phyloP scores from a whole-genome alignment of 805 yeast species.

The Nakazawaea ambrosiae region DNA sequence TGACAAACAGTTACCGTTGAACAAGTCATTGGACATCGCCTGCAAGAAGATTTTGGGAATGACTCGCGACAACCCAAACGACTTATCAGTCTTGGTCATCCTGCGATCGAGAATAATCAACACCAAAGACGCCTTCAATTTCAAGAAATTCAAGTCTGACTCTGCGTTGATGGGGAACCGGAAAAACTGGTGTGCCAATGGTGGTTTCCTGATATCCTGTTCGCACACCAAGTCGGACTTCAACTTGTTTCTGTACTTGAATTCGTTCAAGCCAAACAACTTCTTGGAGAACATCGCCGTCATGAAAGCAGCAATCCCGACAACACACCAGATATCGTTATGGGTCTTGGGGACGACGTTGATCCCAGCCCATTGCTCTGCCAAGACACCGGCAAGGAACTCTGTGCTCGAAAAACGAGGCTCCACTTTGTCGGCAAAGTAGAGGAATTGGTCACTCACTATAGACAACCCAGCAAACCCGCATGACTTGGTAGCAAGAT shows the following conservation, averaged over 20 bases:
- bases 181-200: constrained; percentile 67
- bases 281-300: constrained; percentile 58
- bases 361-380: constrained; percentile 91
- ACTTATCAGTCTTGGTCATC: constrained; percentile 93
- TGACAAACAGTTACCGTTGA: constrained; percentile 65
- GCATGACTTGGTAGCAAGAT: constrained; percentile 37
- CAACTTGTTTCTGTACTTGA: constrained; percentile 60
- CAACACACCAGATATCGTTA: constrained; percentile 83
- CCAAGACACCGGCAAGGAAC: constrained; percentile 56
- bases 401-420: constrained; percentile 70
- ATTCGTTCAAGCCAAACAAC: constrained; percentile 81
- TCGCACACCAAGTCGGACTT: constrained; percentile 62
- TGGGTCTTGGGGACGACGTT: constrained; percentile 75
- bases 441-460: constrained; percentile 53
- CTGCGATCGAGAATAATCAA: constrained; percentile 79
- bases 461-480: constrained; percentile 74
- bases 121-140: constrained; percentile 80
- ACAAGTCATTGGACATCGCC: constrained; percentile 91
- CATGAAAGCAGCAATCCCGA: constrained; percentile 84
- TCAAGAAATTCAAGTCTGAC: constrained; percentile 60
- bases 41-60: constrained; percentile 87
- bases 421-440: constrained; percentile 70
- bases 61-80: constrained; percentile 87
- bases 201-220: constrained; percentile 71
- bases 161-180: constrained; percentile 53